These are phyloP conservation scores for Platanthera zijinensis DNA, from an alignment of 106 monocot genomes.

Conservation along the genomic window DNA sequence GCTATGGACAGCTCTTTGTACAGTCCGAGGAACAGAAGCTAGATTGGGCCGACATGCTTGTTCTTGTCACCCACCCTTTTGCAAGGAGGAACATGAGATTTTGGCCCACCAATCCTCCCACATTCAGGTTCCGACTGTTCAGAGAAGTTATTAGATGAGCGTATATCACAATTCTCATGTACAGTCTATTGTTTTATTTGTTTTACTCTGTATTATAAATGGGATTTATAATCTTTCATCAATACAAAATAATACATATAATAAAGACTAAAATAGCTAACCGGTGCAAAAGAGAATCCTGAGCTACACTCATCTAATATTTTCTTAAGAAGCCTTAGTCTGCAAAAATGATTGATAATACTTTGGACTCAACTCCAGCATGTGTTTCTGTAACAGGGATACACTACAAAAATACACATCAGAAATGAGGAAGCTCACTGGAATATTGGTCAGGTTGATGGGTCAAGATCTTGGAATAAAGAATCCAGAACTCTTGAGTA, in stretches of 20 bases:
- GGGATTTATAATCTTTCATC: no score
- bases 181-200: background rate
- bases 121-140: conserved; percentile 1
- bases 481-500: background rate
- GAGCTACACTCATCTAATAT: no score
- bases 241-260: background rate
- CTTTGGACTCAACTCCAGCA: background rate
- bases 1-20: conserved; percentile 1
- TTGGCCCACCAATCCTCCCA: conserved; percentile 8
- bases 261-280: background rate
- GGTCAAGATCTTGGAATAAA: background rate
- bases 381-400: background rate
- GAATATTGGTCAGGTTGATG: background rate
- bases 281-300: background rate
- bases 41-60: conserved; percentile 10
- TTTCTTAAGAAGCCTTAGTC: background rate
- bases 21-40: conserved; percentile 4
- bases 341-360: background rate
- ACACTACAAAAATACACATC: background rate
- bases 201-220: background rate
- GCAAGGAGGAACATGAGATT: background rate
- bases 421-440: background rate
- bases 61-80: background rate
- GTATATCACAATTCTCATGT: background rate
- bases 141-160: no score